Conservation (phyloP, 2,329 filamentous ascomycete genomes). For the Exophiala spinifera region DNA sequence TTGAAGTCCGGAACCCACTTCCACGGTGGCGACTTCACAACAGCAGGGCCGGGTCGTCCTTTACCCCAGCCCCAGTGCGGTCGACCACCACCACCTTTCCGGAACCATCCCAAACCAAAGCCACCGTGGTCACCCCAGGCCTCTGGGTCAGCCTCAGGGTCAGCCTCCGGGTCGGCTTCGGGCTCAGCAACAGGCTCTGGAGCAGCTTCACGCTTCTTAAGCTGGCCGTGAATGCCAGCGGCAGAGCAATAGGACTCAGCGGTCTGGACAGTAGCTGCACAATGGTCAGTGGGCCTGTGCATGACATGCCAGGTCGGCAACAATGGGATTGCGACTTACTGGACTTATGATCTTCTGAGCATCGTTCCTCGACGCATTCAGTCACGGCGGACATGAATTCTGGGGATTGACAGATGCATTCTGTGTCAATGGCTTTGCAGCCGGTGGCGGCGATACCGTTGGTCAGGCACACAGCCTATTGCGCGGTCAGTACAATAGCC, state of each 20-base stretch:
- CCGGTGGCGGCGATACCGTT: constrained; percentile 11
- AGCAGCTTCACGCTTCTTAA: neutral
- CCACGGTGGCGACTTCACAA: neutral
- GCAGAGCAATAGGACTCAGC: neutral
- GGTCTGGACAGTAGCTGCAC: too few species aligned
- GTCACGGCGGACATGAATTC: constrained; percentile 7
- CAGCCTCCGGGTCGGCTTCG: neutral
- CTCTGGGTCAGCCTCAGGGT: neutral
- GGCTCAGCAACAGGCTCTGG: neutral
- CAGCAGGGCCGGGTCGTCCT: neutral
- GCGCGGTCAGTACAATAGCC: neutral
- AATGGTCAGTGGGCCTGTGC: too few species aligned
- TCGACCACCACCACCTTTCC: too few species aligned
- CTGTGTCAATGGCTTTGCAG: constrained; percentile 8
- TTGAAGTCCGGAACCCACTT: neutral
- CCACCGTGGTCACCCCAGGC: neutral
- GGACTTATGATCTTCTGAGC: too few species aligned
- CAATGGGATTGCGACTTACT: too few species aligned
- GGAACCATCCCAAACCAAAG: neutral
- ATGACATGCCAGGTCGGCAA: too few species aligned
- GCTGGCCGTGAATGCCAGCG: neutral
- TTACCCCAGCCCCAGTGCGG: too few species aligned
- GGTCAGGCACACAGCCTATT: constrained; percentile 14
- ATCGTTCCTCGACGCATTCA: constrained; percentile 13
- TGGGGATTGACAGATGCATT: constrained; percentile 11